phyloP scores from a whole-genome alignment of 139 green algal species.

The Deuterostichococcus epilithicus region DNA sequence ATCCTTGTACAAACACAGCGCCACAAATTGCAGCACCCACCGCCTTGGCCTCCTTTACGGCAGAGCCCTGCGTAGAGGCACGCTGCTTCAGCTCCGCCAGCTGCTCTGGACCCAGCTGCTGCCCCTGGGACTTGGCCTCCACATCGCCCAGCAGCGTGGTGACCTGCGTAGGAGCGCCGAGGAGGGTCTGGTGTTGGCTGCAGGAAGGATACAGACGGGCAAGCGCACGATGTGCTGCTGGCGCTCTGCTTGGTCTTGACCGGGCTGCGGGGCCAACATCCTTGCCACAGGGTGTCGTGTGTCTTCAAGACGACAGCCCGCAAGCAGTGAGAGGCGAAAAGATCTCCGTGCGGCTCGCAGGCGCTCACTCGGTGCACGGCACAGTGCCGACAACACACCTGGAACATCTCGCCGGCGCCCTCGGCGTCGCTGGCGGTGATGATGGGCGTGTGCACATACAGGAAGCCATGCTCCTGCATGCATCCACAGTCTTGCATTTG shows the following conservation, averaged over 20 bases:
- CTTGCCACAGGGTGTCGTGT: too few species aligned
- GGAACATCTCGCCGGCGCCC: conserved; percentile 99
- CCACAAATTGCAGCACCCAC: conserved; percentile 17
- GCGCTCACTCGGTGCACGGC: too few species aligned
- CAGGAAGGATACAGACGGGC: too few species aligned
- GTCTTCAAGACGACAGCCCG: too few species aligned
- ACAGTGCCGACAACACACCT: too few species aligned
- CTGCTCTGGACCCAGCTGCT: conserved; percentile 29
- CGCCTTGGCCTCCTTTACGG: conserved; percentile 76
- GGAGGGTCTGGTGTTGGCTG: too few species aligned
- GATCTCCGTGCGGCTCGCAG: too few species aligned
- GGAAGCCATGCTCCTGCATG: conserved; percentile 76
- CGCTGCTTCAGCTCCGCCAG: conserved; percentile 46
- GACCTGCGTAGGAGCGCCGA: conserved; percentile 31
- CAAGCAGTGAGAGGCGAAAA: too few species aligned
- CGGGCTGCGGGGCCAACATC: too few species aligned
- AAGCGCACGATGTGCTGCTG: too few species aligned
- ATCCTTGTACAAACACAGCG: background rate
- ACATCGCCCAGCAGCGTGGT: conserved; percentile 64
- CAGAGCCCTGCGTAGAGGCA: conserved; percentile 50
- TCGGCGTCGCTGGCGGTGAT: conserved; percentile 94
- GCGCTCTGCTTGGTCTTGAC: too few species aligned
- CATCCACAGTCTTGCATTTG: too few species aligned
- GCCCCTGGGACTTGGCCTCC: conserved; percentile 16
- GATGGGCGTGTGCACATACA: conserved; percentile 98